Conservation (phyloP, 257 asterid species). For the Agastache rugosa region DNA sequence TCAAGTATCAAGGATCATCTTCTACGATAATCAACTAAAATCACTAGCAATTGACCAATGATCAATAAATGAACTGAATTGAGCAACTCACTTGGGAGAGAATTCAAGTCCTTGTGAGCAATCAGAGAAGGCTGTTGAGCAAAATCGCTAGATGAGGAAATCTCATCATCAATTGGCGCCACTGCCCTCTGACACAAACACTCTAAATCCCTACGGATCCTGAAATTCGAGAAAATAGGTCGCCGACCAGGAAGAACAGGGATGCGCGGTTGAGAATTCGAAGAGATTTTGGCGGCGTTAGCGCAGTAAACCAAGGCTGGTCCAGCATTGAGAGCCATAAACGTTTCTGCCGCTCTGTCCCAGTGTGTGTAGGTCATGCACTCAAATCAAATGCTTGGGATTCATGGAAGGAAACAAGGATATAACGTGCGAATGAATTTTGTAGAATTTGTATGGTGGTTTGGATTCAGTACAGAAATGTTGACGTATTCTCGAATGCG, state of each 20-base stretch:
- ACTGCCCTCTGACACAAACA: conserved; percentile 55
- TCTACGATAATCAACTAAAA: conserved; percentile 4
- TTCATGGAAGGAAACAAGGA: conserved; percentile 21
- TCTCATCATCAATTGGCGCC: conserved; percentile 64
- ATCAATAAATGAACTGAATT: not conserved
- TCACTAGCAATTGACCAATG: not conserved
- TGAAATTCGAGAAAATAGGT: conserved; percentile 46
- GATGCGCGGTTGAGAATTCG: conserved; percentile 42
- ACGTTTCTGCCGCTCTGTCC: conserved; percentile 33
- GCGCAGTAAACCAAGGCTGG: conserved; percentile 50
- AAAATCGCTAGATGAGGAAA: conserved; percentile 49
- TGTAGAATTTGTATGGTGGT: not conserved
- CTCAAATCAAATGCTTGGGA: conserved; percentile 15
- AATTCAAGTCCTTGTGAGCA: conserved; percentile 61
- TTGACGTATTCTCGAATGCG: not conserved
- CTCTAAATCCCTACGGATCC: conserved; percentile 53
- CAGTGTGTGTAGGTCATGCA: conserved; percentile 25
- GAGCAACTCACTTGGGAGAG: conserved; percentile 70
- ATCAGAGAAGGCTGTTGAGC: conserved; percentile 45
- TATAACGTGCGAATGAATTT: not conserved
- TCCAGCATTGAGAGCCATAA: conserved; percentile 57
- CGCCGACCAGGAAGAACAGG: conserved; percentile 42
- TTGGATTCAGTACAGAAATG: conserved; percentile 10
- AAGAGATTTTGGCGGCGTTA: conserved; percentile 23
- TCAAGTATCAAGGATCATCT: conserved; percentile 12